Evolutionary conservation across 2,329 filamentous ascomycete genomes (phyloP).

Genomic region (Pseudocercospora macadamiae): DNA sequence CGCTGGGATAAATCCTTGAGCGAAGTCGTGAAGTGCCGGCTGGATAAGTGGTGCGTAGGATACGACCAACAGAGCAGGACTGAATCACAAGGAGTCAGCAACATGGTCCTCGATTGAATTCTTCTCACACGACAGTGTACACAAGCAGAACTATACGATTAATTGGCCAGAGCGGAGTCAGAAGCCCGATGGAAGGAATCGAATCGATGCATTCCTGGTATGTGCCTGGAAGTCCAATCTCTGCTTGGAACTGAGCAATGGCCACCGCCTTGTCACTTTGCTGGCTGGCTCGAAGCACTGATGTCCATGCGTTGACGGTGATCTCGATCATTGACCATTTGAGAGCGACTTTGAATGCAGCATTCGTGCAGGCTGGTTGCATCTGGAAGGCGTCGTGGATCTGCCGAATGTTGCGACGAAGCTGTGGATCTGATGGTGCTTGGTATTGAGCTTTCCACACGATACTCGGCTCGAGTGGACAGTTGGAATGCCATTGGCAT

Average conservation of each 20-base stretch:
- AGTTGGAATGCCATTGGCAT: not conserved
- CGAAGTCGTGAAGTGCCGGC: not conserved
- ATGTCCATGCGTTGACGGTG: not conserved
- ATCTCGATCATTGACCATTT: not conserved
- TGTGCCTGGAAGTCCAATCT: slow-evolving; percentile 6
- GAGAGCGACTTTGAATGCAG: not conserved
- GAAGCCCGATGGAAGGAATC: not conserved
- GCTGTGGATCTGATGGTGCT: too few relatives aligned
- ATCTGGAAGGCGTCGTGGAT: too few relatives aligned
- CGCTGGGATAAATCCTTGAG: not conserved
- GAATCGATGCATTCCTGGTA: slow-evolving; percentile 3
- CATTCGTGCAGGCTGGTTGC: too few relatives aligned
- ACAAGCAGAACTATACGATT: too few relatives aligned
- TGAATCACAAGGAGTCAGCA: not conserved
- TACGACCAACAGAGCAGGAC: not conserved
- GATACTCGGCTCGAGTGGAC: not conserved
- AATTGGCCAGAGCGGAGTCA: not conserved
- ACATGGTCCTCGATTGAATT: not conserved
- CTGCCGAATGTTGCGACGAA: too few relatives aligned
- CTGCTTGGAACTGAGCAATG: slow-evolving; percentile 15
- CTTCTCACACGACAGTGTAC: not conserved
- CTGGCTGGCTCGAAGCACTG: not conserved
- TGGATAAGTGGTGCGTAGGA: not conserved
- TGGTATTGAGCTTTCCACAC: too few relatives aligned
- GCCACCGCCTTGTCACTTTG: not conserved